Conservation (phyloP, 306 rosid genomes). For the Lathyrus sativus region DNA sequence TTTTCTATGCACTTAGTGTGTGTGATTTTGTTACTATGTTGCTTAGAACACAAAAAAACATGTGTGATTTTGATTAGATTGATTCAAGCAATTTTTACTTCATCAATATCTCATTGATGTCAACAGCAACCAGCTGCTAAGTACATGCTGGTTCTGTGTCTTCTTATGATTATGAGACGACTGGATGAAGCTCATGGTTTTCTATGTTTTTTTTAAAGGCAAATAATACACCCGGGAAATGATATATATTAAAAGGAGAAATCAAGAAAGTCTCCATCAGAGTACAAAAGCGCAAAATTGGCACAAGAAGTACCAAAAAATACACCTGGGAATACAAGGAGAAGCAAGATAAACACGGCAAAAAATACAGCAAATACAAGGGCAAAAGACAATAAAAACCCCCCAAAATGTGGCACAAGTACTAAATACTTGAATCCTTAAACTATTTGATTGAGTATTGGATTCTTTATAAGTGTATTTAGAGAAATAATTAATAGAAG, state of each 20-base stretch:
- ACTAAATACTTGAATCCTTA: not conserved
- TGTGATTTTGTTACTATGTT: not conserved
- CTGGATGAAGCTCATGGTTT: constrained; percentile 20
- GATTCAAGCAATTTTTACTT: constrained; percentile 1
- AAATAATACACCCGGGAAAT: too few species aligned
- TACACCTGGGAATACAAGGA: too few species aligned
- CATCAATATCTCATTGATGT: not conserved
- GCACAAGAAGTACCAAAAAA: too few species aligned
- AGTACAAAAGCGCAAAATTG: too few species aligned
- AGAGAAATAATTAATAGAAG: not conserved
- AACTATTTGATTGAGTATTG: not conserved
- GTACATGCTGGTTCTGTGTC: constrained; percentile 14
- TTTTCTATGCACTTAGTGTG: too few species aligned
- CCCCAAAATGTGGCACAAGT: not conserved
- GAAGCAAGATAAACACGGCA: too few species aligned
- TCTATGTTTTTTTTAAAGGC: not conserved
- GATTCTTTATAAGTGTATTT: not conserved
- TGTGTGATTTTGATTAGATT: too few species aligned
- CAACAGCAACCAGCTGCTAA: not conserved
- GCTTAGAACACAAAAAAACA: not conserved
- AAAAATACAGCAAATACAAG: too few species aligned
- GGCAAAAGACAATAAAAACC: too few species aligned
- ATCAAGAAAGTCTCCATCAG: too few species aligned
- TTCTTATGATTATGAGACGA: constrained; percentile 8
- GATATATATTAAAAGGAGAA: too few species aligned